A percentile compares a stretch with the other conserved stretches of the same genome.
Evolutionary conservation across 495 filamentous ascomycete species (phyloP).

Genomic region (Xylaria cubensis): DNA sequence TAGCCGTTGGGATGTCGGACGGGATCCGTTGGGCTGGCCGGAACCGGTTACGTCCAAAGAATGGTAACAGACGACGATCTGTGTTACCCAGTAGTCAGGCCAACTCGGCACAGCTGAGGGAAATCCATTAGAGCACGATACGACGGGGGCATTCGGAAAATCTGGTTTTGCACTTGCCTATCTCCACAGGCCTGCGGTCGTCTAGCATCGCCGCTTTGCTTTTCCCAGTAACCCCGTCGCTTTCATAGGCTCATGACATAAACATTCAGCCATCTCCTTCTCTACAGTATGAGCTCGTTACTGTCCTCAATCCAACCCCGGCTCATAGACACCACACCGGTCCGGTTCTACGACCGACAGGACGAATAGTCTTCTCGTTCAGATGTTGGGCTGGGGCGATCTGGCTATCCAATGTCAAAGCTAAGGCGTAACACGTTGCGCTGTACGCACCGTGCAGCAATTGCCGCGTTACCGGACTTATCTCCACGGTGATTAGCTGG

Average conservation of each 20-base stretch:
- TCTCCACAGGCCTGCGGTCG: background rate
- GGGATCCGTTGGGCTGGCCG: background rate
- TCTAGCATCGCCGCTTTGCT: background rate
- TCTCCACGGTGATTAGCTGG: background rate
- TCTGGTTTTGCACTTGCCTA: background rate
- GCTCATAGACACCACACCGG: background rate
- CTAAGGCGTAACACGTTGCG: background rate
- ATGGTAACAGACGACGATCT: slow-evolving; percentile 1
- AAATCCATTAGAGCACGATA: slow-evolving; percentile 1
- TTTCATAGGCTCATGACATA: slow-evolving; percentile 5
- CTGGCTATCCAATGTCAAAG: background rate
- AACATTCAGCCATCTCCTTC: background rate
- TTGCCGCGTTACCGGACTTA: background rate
- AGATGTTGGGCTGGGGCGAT: background rate
- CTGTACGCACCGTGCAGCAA: background rate
- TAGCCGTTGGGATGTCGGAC: slow-evolving; percentile 18
- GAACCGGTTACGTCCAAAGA: slow-evolving; percentile 15
- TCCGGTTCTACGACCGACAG: background rate
- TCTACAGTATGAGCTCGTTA: background rate
- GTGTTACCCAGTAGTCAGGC: slow-evolving; percentile 17
- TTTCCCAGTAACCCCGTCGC: slow-evolving; percentile 11
- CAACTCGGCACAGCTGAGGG: slow-evolving; percentile 4
- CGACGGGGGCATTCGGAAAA: background rate
- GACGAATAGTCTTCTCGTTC: background rate
- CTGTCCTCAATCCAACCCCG: background rate